Base-by-base conservation (phyloP, 1,284 basidiomycete genomes). In the Dichomitus squalens region DNA sequence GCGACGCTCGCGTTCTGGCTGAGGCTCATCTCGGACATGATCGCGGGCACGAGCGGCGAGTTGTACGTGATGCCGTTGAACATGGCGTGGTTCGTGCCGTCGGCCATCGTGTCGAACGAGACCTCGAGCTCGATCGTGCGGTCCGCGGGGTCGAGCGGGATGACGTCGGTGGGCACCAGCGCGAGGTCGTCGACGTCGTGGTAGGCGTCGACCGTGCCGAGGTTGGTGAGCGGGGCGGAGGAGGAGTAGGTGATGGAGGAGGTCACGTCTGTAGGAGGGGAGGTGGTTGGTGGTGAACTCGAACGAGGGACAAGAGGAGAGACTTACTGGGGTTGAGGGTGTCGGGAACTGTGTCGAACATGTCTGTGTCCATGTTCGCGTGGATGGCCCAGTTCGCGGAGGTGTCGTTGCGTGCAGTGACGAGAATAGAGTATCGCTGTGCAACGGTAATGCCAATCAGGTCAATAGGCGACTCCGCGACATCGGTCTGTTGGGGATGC, bases 351-450 rank as follows among this genome's bases (percentile, higher is more conserved):
- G 67, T 77, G 71, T 96, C 95, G 73, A 96, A 96, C 93, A 95
- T 95, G 64, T 75, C 76, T 1, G 79, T 82, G 69, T 95, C 92
- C 84, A 98, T 93, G 78, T 94, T 92, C 23, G 92, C 90, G 69
- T 95, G 93, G 60, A 99, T 85, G 41, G 84, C 86, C 86, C 89
- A 98, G 78, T 98, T 97, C 20, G 82, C 75, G 14, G 77, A 77
- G 0, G 92, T 90, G 66, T 95, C 92, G 72, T 95, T 94, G 55
- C 90, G 85, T 9, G 96, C 95, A 20, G 88, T 90, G 49, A 98
- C 92, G 47, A 98, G 85, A 49, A 98, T 78, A 0, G 93, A 95
- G 75, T 96, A 97, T n/a, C 96, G 86, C 73, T 98, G 96, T 0
- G 95, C 95, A 46, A 91, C 93, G 5, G 92, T 81, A 57, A 97